Evolutionary conservation across 1,284 basidiomycete species (phyloP).

Genomic region (Mycena citricolor): DNA sequence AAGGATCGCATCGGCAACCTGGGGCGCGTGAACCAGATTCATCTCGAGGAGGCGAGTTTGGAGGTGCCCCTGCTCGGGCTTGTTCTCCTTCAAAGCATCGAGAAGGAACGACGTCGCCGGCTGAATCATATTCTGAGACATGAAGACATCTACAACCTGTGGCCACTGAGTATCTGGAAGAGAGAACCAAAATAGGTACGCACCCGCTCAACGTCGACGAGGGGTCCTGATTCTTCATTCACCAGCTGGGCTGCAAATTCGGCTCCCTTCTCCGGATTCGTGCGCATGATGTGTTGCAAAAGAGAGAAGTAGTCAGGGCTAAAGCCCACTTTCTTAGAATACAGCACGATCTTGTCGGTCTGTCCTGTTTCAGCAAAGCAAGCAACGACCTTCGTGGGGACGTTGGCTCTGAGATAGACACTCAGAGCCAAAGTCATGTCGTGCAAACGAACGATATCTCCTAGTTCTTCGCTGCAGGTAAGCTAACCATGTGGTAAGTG

Average conservation of each 20-base stretch:
- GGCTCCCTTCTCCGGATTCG: slow-evolving; percentile 96
- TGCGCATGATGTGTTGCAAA: slow-evolving; percentile 96
- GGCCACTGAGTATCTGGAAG: slow-evolving; percentile 1
- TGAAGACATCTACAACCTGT: slow-evolving; percentile 96
- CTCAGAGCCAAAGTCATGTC: slow-evolving; percentile 99
- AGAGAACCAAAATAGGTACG: slow-evolving; percentile 26
- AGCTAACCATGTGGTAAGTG: slow-evolving; percentile 52
- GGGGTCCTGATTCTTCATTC: slow-evolving; percentile 90
- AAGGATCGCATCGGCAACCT: slow-evolving; percentile 98
- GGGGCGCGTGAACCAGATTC: slow-evolving; percentile 97
- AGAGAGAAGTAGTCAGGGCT: slow-evolving; percentile 92
- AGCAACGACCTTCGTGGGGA: slow-evolving; percentile 98
- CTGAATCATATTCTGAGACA: slow-evolving; percentile 99
- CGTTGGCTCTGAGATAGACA: slow-evolving; percentile 96
- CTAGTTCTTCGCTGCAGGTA: slow-evolving; percentile 97
- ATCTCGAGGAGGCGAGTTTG: slow-evolving; percentile 98
- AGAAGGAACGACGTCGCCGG: slow-evolving; percentile 98
- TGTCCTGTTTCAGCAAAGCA: slow-evolving; percentile 99
- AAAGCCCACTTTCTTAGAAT: slow-evolving; percentile 97
- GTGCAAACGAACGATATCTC: slow-evolving; percentile 92
- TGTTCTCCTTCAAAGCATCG: slow-evolving; percentile 99
- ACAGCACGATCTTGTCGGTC: slow-evolving; percentile 97
- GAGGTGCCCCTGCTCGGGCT: slow-evolving; percentile 93
- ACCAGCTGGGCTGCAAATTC: slow-evolving; percentile 97
- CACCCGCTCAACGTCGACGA: slow-evolving; percentile 93